phyloP scores from a whole-genome alignment of 257 asterid genomes.

The Anisodus tanguticus region DNA sequence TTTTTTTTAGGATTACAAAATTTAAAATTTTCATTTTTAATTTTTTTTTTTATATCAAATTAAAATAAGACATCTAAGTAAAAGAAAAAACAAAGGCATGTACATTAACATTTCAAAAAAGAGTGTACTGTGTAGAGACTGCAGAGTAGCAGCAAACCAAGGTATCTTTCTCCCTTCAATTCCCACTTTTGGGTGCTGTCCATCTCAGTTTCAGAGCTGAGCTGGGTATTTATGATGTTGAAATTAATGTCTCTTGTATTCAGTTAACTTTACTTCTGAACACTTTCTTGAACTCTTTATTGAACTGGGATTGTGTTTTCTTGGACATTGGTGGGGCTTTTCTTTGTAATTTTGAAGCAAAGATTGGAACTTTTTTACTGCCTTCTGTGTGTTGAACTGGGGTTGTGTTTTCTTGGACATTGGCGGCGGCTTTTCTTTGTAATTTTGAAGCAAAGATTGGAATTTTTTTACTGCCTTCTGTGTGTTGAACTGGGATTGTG shows the following conservation, averaged over 20 bases:
- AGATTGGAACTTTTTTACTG: not conserved
- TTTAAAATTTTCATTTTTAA: no score
- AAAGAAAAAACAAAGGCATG: not conserved
- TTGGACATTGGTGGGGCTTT: not conserved
- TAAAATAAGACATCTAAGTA: no score
- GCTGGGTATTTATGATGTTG: constrained; percentile 33
- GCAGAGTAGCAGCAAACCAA: not conserved
- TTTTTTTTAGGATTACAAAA: no score
- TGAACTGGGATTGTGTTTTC: no score
- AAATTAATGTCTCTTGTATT: constrained; percentile 38
- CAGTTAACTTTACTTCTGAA: constrained; percentile 30
- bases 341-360: not conserved
- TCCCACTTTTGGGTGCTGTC: constrained; percentile 28
- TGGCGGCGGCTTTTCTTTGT: not conserved
- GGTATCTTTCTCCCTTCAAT: constrained; percentile 36
- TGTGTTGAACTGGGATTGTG: constrained; percentile 21
- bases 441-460: not conserved
- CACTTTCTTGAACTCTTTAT: constrained; percentile 31
- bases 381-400: not conserved
- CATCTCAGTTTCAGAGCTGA: constrained; percentile 38
- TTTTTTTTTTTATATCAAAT: no score
- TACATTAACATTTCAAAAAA: not conserved
- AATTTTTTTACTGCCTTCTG: not conserved
- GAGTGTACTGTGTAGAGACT: not conserved
- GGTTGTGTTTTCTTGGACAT: constrained; percentile 21